Evolutionary conservation across 75 land plant genomes (phyloP).

Genomic region (Cunninghamia lanceolata): DNA sequence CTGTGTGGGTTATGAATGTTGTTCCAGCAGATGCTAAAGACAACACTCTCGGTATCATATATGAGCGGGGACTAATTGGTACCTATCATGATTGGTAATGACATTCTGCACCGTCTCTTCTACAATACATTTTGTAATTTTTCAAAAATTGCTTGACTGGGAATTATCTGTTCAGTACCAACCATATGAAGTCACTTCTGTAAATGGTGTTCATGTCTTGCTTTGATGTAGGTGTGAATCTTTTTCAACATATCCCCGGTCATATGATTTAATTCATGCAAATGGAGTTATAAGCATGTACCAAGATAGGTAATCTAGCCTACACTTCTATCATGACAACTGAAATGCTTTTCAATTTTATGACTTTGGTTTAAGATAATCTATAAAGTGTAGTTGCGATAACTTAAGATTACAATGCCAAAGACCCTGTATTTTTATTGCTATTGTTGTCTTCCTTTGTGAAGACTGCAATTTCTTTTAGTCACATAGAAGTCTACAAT

Average conservation of each 20-base stretch:
- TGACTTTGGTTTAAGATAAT: background rate
- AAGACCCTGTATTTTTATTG: background rate
- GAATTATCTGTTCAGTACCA: background rate
- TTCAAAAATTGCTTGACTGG: background rate
- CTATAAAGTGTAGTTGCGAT: background rate
- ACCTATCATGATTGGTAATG: slow-evolving; percentile 81
- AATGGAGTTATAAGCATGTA: slow-evolving; percentile 41
- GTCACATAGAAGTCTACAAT: background rate
- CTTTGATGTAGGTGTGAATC: slow-evolving; percentile 39
- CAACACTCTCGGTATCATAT: slow-evolving; percentile 83
- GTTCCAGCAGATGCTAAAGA: slow-evolving; percentile 56
- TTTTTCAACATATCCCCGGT: slow-evolving; percentile 57
- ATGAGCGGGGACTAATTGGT: slow-evolving; percentile 86
- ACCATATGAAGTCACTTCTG: background rate
- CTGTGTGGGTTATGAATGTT: slow-evolving; percentile 88
- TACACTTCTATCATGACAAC: background rate
- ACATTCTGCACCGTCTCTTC: background rate
- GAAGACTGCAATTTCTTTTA: background rate
- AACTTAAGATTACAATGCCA: background rate
- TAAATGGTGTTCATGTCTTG: background rate
- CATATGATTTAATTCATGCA: slow-evolving; percentile 60
- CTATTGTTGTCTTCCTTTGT: background rate
- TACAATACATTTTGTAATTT: background rate
- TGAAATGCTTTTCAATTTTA: background rate
- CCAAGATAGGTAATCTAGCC: slow-evolving; percentile 31